phyloP scores from a whole-genome alignment of 257 asterid species.

The Phtheirospermum japonicum region DNA sequence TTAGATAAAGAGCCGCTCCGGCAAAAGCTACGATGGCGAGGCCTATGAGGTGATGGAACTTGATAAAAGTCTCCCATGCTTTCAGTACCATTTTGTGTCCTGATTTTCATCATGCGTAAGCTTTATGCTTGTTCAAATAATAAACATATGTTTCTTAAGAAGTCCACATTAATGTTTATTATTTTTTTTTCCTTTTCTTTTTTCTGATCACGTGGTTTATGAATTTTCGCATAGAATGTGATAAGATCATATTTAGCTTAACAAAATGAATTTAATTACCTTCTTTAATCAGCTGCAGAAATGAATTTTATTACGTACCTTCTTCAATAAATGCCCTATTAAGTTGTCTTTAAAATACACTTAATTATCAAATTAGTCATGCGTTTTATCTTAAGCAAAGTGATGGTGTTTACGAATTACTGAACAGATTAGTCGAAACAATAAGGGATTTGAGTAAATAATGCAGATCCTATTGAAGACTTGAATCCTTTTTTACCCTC shows the following conservation, averaged over 20 bases:
- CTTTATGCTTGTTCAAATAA: background rate
- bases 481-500: too few species aligned
- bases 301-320: too few species aligned
- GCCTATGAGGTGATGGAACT: conserved; percentile 21
- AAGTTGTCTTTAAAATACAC: too few species aligned
- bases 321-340: background rate
- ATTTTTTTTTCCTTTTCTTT: too few species aligned
- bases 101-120: background rate
- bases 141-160: background rate
- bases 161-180: background rate
- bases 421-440: too few species aligned
- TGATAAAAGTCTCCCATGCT: conserved; percentile 15
- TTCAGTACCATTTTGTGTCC: conserved; percentile 11
- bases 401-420: too few species aligned
- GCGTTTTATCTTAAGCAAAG: background rate
- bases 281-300: background rate
- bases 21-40: conserved; percentile 22
- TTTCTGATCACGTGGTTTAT: background rate
- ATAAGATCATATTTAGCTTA: too few species aligned
- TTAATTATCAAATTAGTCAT: too few species aligned
- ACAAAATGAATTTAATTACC: background rate
- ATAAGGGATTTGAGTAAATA: too few species aligned
- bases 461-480: too few species aligned
- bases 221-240: conserved; percentile 6
- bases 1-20: conserved; percentile 19